Conservation (phyloP, 306 rosid species). For the Prunus dulcis region DNA sequence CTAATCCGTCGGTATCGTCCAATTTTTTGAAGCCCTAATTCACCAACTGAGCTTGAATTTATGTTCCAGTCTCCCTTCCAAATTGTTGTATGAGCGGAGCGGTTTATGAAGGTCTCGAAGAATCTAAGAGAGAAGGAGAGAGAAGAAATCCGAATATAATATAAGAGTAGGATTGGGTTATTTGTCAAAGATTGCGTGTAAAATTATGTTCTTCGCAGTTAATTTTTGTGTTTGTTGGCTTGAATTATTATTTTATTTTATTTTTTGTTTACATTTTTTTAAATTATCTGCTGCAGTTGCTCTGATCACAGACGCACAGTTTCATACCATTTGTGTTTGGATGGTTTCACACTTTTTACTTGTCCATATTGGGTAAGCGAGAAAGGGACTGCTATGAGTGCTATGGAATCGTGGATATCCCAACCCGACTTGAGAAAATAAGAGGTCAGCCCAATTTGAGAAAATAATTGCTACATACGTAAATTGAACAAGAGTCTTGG, state of each 20-base stretch:
- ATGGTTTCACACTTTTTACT: neutral
- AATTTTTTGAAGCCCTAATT: conserved; percentile 27
- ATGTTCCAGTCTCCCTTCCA: neutral
- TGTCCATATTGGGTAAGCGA: neutral
- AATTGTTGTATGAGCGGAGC: neutral
- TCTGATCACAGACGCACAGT: neutral
- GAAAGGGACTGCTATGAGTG: neutral
- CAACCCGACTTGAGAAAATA: neutral
- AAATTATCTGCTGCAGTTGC: neutral
- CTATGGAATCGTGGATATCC: neutral
- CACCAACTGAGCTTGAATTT: neutral
- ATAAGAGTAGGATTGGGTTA: neutral
- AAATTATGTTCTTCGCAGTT: neutral
- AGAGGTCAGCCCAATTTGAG: neutral
- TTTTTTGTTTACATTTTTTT: neutral
- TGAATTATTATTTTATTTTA: neutral
- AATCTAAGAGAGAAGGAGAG: neutral
- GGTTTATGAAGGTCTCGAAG: neutral
- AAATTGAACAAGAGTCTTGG: no score
- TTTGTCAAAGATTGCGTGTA: neutral
- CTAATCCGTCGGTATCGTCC: neutral
- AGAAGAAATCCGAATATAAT: neutral
- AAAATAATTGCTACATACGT: neutral
- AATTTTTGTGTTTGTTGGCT: neutral
- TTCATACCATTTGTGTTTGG: neutral